These are phyloP conservation scores for Cordyceps pruinosa DNA, from an alignment of 2,329 filamentous ascomycete species.

Conservation along the genomic window DNA sequence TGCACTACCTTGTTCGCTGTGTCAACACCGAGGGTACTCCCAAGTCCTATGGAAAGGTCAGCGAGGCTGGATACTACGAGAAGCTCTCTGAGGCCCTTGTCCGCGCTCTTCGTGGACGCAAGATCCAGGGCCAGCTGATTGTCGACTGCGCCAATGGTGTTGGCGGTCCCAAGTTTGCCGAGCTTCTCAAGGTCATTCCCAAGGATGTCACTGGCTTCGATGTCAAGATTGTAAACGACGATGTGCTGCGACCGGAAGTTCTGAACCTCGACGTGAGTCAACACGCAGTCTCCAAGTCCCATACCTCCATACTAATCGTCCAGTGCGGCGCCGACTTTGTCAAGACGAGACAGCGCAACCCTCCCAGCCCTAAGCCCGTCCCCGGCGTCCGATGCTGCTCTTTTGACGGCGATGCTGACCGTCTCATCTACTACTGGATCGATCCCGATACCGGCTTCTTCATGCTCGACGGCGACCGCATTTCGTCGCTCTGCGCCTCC, in stretches of 20 bases:
- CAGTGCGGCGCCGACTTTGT: constrained; percentile 94
- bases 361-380: constrained; percentile 71
- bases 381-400: constrained; percentile 78
- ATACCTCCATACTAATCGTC: constrained; percentile 1
- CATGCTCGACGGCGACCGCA: constrained; percentile 92
- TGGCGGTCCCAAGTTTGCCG: constrained; percentile 80
- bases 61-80: constrained; percentile 89
- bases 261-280: constrained; percentile 74
- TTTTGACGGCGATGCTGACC: constrained; percentile 90
- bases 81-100: constrained; percentile 84
- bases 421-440: constrained; percentile 89
- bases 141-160: constrained; percentile 98
- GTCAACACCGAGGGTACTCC: constrained; percentile 87
- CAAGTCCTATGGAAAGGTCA: constrained; percentile 80
- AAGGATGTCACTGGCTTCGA: constrained; percentile 64
- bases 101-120: constrained; percentile 70
- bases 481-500: constrained; percentile 85
- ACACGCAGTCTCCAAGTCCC: constrained; percentile 7
- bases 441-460: constrained; percentile 78
- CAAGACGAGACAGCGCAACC: constrained; percentile 91
- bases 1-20: constrained; percentile 93
- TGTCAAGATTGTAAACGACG: constrained; percentile 85
- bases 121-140: constrained; percentile 64
- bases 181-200: constrained; percentile 78
- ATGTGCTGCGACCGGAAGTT: constrained; percentile 81